Percentiles rank a stretch among this genome's conserved stretches.
These are phyloP conservation scores for Trametes versicolor DNA, from an alignment of 1,284 basidiomycete genomes.

Conservation along the genomic window DNA sequence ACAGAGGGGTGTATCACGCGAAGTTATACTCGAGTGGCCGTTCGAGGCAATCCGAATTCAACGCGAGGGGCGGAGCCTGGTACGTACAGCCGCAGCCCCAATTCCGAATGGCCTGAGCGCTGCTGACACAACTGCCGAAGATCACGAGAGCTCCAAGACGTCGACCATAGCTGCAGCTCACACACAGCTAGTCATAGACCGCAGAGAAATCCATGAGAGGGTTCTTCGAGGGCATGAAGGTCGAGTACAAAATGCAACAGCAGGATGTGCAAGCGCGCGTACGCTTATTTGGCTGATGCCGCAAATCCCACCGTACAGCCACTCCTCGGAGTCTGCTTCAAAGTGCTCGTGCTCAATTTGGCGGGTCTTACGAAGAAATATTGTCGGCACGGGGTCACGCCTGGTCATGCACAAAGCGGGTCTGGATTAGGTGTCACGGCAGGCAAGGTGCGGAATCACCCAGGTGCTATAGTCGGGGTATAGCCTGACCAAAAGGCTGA, in stretches of 20 bases:
- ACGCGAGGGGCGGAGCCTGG: not conserved
- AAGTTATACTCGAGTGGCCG: slow-evolving; percentile 7
- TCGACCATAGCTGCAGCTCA: not conserved
- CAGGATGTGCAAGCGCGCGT: not conserved
- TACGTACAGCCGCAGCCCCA: slow-evolving; percentile 20
- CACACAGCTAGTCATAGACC: not conserved
- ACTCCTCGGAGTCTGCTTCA: too few species aligned
- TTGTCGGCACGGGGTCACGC: too few species aligned
- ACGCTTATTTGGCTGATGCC: too few species aligned
- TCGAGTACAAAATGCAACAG: not conserved
- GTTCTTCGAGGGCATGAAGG: too few species aligned
- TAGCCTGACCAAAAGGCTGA: too few species aligned
- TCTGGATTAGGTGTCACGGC: too few species aligned
- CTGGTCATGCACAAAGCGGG: too few species aligned
- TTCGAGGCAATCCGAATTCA: slow-evolving; percentile 17
- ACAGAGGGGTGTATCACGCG: not conserved
- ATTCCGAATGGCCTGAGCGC: slow-evolving; percentile 31
- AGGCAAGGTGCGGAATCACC: too few species aligned
- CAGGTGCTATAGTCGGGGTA: too few species aligned
- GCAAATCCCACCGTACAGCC: too few species aligned
- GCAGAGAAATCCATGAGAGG: not conserved
- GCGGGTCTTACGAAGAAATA: too few species aligned
- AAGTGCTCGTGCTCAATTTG: too few species aligned
- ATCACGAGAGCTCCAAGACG: slow-evolving; percentile 11
- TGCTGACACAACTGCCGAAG: slow-evolving; percentile 6